Evolutionary conservation across 805 yeast species (phyloP), one percentile per base, ranked within the genome.

Genomic region (Scheffersomyces stipitis): DNA sequence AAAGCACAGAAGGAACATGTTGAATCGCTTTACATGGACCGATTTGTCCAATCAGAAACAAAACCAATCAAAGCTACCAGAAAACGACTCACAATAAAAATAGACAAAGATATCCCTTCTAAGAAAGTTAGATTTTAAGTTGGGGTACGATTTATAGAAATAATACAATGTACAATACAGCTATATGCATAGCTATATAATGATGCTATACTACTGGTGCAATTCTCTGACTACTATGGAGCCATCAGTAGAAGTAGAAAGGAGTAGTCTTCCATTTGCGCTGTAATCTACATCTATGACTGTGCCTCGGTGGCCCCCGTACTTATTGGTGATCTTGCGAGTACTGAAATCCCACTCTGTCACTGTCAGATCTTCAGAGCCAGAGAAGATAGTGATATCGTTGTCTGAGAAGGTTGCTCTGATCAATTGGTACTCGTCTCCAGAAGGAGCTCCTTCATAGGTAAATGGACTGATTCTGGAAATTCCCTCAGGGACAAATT

Each of bases 281-380:
- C 75, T 76, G 44, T 68, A 73, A 47, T 75, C 80, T 5, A 82
- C 74, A 54, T 79, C 88, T 17, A 80, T 56, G 0, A 80, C 84
- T 0, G 80, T 58, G 0, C 88, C 84, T 4, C 51, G 45, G 49
- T 86, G 90, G 2, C 89, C 90, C 3, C 67, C 63, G 7, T 72
- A 55, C 47, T 81, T 79, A 31, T 67, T 60, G 4, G 68, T 41
- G 17, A 81, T 46, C 24, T 66, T 66, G 34, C 78, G 62, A 0
- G 82, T 64, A 3, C 67, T 66, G 12, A 74, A 62, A 42, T 81
- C 81, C 91, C 90, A 86, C 3, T 72, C 45, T 4, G 78, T 75
- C 1, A 75, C 70, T 4, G 77, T 68, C 1, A 72, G 64, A 53
- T 84, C 88, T 18, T 75, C 78, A 1, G 86, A 75, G 0, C 91